Evolutionary conservation across 108 stramenopile species (phyloP).

Genomic region (Nannochloropsis granulata): DNA sequence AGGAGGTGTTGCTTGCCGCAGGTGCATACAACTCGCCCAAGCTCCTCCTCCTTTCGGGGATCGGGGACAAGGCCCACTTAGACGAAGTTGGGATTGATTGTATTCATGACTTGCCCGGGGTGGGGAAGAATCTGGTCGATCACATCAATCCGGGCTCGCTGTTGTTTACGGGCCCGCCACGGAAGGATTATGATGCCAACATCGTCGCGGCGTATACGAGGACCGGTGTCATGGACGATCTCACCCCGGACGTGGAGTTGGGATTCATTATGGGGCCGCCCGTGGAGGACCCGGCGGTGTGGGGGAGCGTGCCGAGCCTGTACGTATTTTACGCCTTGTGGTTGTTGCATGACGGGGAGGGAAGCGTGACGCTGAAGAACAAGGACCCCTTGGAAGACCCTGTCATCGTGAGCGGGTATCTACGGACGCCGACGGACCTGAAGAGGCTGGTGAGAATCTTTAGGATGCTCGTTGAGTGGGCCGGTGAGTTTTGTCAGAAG

Average conservation of each 20-base stretch:
- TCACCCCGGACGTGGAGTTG: neutral
- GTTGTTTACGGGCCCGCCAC: neutral
- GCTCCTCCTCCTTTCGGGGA: conserved; percentile 18
- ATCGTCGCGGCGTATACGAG: neutral
- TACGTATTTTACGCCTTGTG: neutral
- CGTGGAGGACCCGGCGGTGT: neutral
- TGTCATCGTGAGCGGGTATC: neutral
- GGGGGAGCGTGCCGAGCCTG: neutral
- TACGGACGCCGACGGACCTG: neutral
- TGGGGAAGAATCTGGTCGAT: conserved; percentile 27
- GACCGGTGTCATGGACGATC: neutral
- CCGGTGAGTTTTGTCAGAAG: neutral
- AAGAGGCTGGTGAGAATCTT: neutral
- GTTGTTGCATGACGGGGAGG: neutral
- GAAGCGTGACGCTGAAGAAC: neutral
- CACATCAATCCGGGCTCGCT: neutral
- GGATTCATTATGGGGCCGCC: neutral
- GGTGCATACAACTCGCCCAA: conserved; percentile 23
- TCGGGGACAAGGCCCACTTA: conserved; percentile 12
- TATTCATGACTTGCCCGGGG: conserved; percentile 7
- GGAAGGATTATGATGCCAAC: neutral
- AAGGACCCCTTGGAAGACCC: neutral
- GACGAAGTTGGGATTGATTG: neutral
- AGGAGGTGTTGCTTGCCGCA: conserved; percentile 17
- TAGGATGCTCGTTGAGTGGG: neutral